A percentile compares a stretch with the other conserved stretches of the same genome.
Conservation (phyloP, 164 flowering plant genomes). For the Aristolochia contorta region DNA sequence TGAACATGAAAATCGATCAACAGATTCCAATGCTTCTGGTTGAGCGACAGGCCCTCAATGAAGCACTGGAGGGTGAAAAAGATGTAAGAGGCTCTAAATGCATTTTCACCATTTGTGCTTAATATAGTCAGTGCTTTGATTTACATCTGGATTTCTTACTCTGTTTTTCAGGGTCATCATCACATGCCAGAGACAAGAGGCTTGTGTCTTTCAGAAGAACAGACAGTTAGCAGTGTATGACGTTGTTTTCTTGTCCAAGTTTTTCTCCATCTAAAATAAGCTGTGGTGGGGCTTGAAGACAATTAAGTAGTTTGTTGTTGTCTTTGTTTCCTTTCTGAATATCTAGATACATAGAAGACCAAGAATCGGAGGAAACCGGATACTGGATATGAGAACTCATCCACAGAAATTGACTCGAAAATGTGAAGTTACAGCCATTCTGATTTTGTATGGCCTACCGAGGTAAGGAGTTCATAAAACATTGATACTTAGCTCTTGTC, state of each 20-base stretch:
- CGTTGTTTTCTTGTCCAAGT: background rate
- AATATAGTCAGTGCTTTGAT: background rate
- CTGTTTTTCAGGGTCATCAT: slow-evolving; percentile 60
- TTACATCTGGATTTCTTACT: slow-evolving; percentile 1
- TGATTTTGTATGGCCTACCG: slow-evolving; percentile 87
- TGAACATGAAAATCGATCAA: slow-evolving; percentile 91
- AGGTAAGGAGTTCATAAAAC: slow-evolving; percentile 32
- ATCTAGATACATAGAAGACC: slow-evolving; percentile 62
- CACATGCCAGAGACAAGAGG: slow-evolving; percentile 99
- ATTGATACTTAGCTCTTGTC: background rate
- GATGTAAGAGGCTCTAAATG: slow-evolving; percentile 34
- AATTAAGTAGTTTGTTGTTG: background rate
- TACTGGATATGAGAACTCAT: slow-evolving; percentile 70
- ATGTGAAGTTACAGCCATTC: slow-evolving; percentile 97
- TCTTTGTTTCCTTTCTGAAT: background rate
- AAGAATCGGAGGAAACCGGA: slow-evolving; percentile 51
- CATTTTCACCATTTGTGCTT: background rate
- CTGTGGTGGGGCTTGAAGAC: background rate
- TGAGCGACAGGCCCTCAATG: slow-evolving; percentile 90
- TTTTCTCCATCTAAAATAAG: no score
- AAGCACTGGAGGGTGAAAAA: slow-evolving; percentile 89
- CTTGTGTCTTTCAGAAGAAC: slow-evolving; percentile 96
- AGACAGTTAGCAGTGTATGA: slow-evolving; percentile 81
- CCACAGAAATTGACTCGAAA: slow-evolving; percentile 71
- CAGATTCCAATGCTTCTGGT: slow-evolving; percentile 93